Base-by-base conservation (phyloP, 1,284 basidiomycete genomes). In the Bjerkandera adusta region DNA sequence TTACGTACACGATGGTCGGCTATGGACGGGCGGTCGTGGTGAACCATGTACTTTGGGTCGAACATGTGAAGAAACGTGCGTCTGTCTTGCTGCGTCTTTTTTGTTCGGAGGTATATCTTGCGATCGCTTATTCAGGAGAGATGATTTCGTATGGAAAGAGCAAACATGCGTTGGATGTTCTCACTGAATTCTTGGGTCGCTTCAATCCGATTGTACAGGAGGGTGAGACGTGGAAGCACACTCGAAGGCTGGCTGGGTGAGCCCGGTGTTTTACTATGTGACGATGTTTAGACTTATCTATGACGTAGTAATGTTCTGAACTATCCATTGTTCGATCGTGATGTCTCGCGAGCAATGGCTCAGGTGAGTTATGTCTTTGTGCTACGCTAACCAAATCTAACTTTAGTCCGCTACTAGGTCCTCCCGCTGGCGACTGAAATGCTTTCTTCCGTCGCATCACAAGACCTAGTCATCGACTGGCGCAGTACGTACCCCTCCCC, bases 11-110 rank as follows among this genome's bases (percentile, higher is more conserved):
- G 3, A 34, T 61, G 16, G 58, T 57, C 4, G 27, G 37, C 6
- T 58, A 50, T 50, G 60, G 60, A 1, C 42, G 59, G 29, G 49
- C 24, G 15, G 53, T 62, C 15, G 50, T 60, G 8, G 57, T 62
- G 33, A 54, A 58, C 16, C 42, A 52, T 7, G 58, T 58, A 12
- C 54, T 53, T 24, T 62, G 60, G 60, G 49, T 62, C 15, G 52
- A 50, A 20, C 54, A 62, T 33, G 44, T 61, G 20, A 49, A 50
- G 33, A 50, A 57, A 45, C 27, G 60, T 60, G 21, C 27, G 43
- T n/a, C 25, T n/a, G 15, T 37, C 13, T 13, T 41, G 10, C 1
- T 32, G 16, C 15, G n/a, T 20, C 34, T 21, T n/a, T n/a, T n/a
- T n/a, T n/a, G n/a, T n/a, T n/a, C n/a, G n/a, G n/a, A n/a, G n/a